Evolutionary conservation across 768 basidiomycete genomes (phyloP), one percentile per base, ranked within the genome.

Genomic region (Paxillus rubicundulus): DNA sequence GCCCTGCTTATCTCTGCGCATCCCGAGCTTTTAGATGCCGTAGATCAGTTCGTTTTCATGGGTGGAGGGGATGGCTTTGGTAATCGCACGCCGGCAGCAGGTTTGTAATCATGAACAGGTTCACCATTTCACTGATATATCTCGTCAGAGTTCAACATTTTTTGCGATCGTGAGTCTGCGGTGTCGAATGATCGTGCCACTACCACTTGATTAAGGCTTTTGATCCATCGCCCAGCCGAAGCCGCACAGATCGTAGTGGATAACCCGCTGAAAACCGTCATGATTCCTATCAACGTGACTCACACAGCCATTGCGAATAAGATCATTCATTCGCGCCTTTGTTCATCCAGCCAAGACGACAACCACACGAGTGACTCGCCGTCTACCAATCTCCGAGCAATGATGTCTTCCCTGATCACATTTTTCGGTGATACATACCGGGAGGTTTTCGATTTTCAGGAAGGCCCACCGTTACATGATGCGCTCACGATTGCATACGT

Each of bases 281-380:
- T 92, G 91, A 81, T 92, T 24, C 89, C 90, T 0, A 79, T 96
- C 59, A 94, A 96, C 61, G 87, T 93, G 16, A 90, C 92, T 2
- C 93, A 95, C 66, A 86, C 82, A 1, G 89, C 88, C 3, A 87
- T 95, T 55, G 85, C 89, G 40, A 86, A 82, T 3, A 64, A 70
- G 18, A 61, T 68, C 9, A 70, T 85, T 30, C 86, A 85, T 57
- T 53, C 70, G 0, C 70, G 72, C 18, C 72, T 94, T 2, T 77
- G 90, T 28, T 72, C 77, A 9, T 71, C 77, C 7, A 56, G 74
- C 8, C 55, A 64, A 5, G 73, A 71, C 5, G 61, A 61, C 9
- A 24, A 42, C 9, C 45, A 51, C 17, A 39, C 45, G 3, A 34
- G 39, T 12, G 36, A 57, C 2, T 44, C 62, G 1, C 66, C 77